Conservation (phyloP, 352 stramenopile genomes). For the Blastocystis sp. region DNA sequence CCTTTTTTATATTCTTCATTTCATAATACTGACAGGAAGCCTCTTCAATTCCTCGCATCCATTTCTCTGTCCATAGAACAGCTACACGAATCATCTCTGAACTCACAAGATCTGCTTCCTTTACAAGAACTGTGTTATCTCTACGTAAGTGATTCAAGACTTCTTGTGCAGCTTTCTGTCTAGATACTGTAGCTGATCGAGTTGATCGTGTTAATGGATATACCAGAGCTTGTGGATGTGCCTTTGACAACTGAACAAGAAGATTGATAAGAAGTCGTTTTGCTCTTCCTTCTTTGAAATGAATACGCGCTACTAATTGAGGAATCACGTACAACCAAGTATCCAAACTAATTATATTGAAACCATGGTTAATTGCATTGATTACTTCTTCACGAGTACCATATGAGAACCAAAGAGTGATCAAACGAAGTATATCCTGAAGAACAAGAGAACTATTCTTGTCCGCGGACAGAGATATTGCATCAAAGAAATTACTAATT, state of each 20-base stretch:
- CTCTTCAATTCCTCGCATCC: slow-evolving; percentile 93
- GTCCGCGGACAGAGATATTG: slow-evolving; percentile 86
- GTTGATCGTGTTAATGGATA: slow-evolving; percentile 90
- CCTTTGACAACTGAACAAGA: slow-evolving; percentile 71
- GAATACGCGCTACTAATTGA: slow-evolving; percentile 83
- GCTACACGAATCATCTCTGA: slow-evolving; percentile 93
- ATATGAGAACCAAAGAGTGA: slow-evolving; percentile 95
- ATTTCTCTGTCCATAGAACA: slow-evolving; percentile 96
- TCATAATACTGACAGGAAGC: slow-evolving; percentile 88
- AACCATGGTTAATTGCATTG: slow-evolving; percentile 73
- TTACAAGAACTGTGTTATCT: slow-evolving; percentile 84
- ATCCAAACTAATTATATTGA: slow-evolving; percentile 85
- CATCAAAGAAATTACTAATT: slow-evolving; percentile 90
- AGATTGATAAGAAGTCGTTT: slow-evolving; percentile 68
- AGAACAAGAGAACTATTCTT: slow-evolving; percentile 86
- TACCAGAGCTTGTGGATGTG: slow-evolving; percentile 93
- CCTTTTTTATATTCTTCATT: slow-evolving; percentile 67
- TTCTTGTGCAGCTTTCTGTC: slow-evolving; percentile 82
- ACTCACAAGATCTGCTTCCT: slow-evolving; percentile 88
- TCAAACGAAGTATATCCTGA: slow-evolving; percentile 92
- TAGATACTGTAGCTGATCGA: slow-evolving; percentile 84
- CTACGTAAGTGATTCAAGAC: slow-evolving; percentile 87
- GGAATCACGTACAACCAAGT: slow-evolving; percentile 95
- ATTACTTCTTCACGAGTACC: slow-evolving; percentile 81
- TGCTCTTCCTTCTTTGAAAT: slow-evolving; percentile 65